These are phyloP conservation scores for Skeletonema potamos DNA, from an alignment of 108 stramenopile species.

Conservation along the genomic window DNA sequence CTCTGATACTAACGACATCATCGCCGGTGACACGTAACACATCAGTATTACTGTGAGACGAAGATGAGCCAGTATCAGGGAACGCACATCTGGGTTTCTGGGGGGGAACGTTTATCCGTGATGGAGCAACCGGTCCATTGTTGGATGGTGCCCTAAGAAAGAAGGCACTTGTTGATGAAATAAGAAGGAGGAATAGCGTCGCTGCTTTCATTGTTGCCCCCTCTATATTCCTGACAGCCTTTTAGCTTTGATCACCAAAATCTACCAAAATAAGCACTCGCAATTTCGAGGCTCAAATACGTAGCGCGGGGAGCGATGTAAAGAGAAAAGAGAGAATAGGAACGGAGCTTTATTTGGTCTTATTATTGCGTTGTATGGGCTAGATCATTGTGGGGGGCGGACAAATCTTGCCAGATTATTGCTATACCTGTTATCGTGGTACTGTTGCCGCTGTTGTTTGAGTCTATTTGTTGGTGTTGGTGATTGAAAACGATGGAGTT, in stretches of 20 bases:
- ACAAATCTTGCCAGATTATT: too few species aligned
- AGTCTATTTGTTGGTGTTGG: not conserved
- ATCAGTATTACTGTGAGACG: not conserved
- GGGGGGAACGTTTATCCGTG: not conserved
- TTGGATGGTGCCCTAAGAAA: not conserved
- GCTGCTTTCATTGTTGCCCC: not conserved
- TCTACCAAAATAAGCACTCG: too few species aligned
- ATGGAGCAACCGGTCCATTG: not conserved
- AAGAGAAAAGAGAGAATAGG: too few species aligned
- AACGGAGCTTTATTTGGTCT: too few species aligned
- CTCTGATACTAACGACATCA: not conserved
- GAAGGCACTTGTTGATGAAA: not conserved
- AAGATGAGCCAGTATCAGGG: not conserved
- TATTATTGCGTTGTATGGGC: too few species aligned
- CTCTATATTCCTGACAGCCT: too few species aligned
- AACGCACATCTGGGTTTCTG: not conserved
- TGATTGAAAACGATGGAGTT: not conserved
- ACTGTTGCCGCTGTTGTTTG: not conserved
- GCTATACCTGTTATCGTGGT: not conserved
- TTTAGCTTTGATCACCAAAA: too few species aligned
- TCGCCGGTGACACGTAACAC: not conserved
- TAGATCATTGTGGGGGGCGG: too few species aligned
- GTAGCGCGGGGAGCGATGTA: too few species aligned
- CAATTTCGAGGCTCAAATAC: too few species aligned
- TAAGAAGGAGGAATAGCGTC: not conserved